Evolutionary conservation across 495 filamentous ascomycete genomes (phyloP), one percentile per base, ranked within the genome.

Genomic region (Elaphomyces granulatus): DNA sequence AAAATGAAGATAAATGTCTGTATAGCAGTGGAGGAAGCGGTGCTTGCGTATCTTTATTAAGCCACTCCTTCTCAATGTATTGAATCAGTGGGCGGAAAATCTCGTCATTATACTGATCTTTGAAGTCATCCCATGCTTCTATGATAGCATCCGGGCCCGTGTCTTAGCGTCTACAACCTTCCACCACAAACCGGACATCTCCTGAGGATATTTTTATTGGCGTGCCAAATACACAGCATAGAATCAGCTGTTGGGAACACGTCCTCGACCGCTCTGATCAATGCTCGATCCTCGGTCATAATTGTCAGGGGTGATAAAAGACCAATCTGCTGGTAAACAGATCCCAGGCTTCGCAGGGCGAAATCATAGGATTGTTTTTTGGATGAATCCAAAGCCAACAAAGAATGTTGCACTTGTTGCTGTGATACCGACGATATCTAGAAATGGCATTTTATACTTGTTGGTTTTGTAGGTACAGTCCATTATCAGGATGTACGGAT

Each of bases 391-490:
- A 15, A 46, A 47, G 1, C 40, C 43, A 4, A 44, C 15, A 20
- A 38, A 41, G 26, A 44, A 52, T 1, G 46, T 40, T 10, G 1
- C 32, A 16, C 41, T 34, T 1, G 30, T 34, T 15, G 37, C n/a
- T 1, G 45, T 28, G 14, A 43, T 26, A 15, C 46, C 39, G 18
- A 45, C 38, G 19, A 51, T 48, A 39, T 51, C 34, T 10, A 51
- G 42, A 4, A 51, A 20, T 12, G 38, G 48, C 9, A 51, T 33
- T 12, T 40, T 32, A 30, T 52, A 53, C 18, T 14, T 23, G 32
- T 53, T 53, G 1, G 44, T 48, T 16, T 48, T 44, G 15, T 51
- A 51, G 1, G 38, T 53, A 23, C 17, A 41, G 19, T 46, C 38
- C 15, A 46, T 46, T 2, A 20, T 37, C 20, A 46, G 2, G 28